These are phyloP conservation scores for Synchytrium microbalum DNA, from an alignment of 371 early-diverging fungal genomes.

Conservation along the genomic window DNA sequence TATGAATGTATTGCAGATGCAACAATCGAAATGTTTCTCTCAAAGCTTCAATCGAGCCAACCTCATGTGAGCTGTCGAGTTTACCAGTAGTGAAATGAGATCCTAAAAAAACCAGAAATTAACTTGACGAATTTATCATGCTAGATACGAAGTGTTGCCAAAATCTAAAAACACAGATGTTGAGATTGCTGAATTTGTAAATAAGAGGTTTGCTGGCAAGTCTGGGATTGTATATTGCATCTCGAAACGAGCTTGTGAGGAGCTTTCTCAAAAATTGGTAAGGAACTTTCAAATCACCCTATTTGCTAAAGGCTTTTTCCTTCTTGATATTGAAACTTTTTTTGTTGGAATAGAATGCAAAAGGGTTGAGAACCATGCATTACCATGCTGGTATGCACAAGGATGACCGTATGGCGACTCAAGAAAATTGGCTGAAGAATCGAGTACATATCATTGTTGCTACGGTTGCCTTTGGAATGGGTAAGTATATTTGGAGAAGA, in stretches of 20 bases:
- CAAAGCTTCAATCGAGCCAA: slow-evolving; percentile 84
- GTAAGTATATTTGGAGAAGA: slow-evolving; percentile 15
- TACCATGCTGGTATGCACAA: slow-evolving; percentile 96
- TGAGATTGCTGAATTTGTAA: slow-evolving; percentile 78
- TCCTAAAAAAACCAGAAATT: too few species aligned
- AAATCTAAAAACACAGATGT: slow-evolving; percentile 37
- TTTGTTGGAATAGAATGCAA: neutral
- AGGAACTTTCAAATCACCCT: slow-evolving; percentile 2
- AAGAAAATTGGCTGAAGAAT: slow-evolving; percentile 81
- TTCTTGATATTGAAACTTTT: neutral
- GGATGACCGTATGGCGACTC: slow-evolving; percentile 75
- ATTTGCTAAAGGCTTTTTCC: neutral
- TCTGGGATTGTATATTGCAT: slow-evolving; percentile 98
- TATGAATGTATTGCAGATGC: slow-evolving; percentile 1
- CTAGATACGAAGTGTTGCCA: slow-evolving; percentile 3
- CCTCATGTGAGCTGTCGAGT: slow-evolving; percentile 31
- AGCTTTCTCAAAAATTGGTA: slow-evolving; percentile 58
- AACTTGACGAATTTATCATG: neutral
- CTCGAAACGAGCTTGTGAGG: slow-evolving; percentile 82
- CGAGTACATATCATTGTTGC: slow-evolving; percentile 89
- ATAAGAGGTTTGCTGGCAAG: slow-evolving; percentile 51
- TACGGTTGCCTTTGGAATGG: slow-evolving; percentile 98
- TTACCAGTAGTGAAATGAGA: neutral
- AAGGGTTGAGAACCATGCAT: neutral
- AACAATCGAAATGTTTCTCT: slow-evolving; percentile 31